These are phyloP conservation scores for Asterochloris sp. DNA, from an alignment of 139 green algal genomes.

Conservation along the genomic window DNA sequence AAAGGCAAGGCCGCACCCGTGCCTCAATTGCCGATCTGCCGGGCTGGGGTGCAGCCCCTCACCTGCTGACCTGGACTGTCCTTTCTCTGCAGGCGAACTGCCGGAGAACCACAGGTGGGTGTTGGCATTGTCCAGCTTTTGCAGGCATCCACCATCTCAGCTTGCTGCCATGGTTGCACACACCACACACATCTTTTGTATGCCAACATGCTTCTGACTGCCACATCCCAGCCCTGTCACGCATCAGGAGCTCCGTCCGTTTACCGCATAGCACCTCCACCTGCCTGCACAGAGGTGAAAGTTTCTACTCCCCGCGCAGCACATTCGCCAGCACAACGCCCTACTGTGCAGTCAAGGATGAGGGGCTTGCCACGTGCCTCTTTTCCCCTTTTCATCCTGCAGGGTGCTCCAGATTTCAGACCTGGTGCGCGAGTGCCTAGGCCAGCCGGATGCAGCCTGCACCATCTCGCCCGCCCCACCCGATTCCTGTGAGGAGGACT, in stretches of 20 bases:
- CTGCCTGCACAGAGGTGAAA: no score
- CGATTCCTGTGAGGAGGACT: constrained; percentile 22
- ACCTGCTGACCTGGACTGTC: background rate
- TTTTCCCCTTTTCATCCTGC: background rate
- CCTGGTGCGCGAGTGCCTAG: constrained; percentile 41
- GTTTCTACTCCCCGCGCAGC: no score
- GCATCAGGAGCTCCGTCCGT: no score
- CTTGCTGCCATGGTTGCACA: background rate
- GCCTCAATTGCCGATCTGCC: no score
- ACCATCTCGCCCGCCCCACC: constrained; percentile 30
- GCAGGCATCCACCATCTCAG: background rate
- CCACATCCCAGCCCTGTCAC: no score
- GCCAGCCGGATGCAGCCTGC: constrained; percentile 33
- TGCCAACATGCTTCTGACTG: no score
- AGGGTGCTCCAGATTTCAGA: constrained; percentile 48
- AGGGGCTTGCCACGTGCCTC: background rate
- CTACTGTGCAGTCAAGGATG: background rate
- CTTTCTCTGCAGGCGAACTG: constrained; percentile 16
- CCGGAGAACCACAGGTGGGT: constrained; percentile 36
- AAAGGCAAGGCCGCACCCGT: constrained; percentile 9
- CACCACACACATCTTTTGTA: no score
- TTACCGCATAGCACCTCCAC: no score
- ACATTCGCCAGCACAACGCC: no score
- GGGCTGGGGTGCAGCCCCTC: no score
- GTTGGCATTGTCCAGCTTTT: background rate